Base-by-base conservation (phyloP, 2,329 filamentous ascomycete species). In the Pseudopyrenochaeta lycopersici region DNA sequence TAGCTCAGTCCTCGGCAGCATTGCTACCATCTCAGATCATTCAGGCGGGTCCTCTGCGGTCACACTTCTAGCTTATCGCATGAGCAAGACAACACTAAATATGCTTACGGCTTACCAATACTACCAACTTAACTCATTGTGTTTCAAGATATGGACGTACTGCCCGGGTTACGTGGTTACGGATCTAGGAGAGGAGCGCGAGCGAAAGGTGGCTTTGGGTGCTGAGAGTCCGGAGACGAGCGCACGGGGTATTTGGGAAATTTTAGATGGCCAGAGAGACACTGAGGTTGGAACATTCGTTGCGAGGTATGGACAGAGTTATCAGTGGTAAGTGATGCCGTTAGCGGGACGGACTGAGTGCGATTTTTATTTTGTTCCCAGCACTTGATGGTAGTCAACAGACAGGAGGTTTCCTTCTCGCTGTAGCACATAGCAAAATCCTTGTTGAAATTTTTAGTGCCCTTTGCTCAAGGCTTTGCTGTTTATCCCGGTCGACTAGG, bases 41-140 rank as follows among this genome's bases (percentile, higher is more conserved):
- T 52, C 11, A 5, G 11, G 39, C 14, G 9, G 2, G 1, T 49
- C 46, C 31, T 47, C 56, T 15, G n/a, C 35, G 2, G 54, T 60
- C 1, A 23, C 30, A 4, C 50, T 33, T 1, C 62, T 62, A 2
- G 59, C 49, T 2, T 76, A 77, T 41, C 68, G 70, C n/a, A 70
- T 70, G 59, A 75, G 66, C 51, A 76, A 77, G 48, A 54, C 71
- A 4, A 71, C 73, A 4, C 59, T 76, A 9, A 75, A 75, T 46
- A 76, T 74, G 73, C 46, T 76, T 71, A 67, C 62, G 4, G 61
- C 61, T 2, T 70, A 67, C 50, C 59, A 67, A 43, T 53, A 82
- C 68, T 82, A 72, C 27, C 83, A 72, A 18, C 57, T 65, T 18
- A 63, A 65, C 18, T 58, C 58, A 1, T 50, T 54, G 2, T 64